These are phyloP conservation scores for Aspergillus asperescens DNA, from an alignment of 495 filamentous ascomycete genomes.

Conservation along the genomic window DNA sequence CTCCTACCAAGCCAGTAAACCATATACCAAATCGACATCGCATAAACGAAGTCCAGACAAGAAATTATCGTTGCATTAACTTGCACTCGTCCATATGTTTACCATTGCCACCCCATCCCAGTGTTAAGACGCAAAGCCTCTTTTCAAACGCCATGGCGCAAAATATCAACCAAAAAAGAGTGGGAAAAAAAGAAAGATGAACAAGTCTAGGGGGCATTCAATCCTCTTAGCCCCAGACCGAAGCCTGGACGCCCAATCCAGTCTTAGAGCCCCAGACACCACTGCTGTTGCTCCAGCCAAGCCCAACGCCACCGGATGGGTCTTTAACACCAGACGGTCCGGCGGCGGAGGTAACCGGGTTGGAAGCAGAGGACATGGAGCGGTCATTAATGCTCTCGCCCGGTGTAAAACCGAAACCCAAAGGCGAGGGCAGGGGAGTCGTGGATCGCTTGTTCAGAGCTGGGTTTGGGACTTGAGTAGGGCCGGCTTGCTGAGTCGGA, in stretches of 20 bases:
- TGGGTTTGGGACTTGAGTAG: constrained; percentile 52
- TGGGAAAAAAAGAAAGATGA: constrained; percentile 9
- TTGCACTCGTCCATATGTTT: constrained; percentile 22
- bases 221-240: constrained; percentile 63
- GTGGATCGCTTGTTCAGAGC: constrained; percentile 79
- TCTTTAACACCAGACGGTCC: constrained; percentile 39
- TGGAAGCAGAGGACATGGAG: constrained; percentile 57
- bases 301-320: constrained; percentile 43
- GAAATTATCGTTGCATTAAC: constrained; percentile 21
- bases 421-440: constrained; percentile 82
- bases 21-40: constrained; percentile 26
- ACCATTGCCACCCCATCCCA: constrained; percentile 24
- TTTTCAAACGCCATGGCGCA: constrained; percentile 27
- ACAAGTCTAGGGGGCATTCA: not conserved
- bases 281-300: constrained; percentile 67
- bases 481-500: constrained; percentile 51
- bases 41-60: constrained; percentile 22
- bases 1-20: constrained; percentile 24
- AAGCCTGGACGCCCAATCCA: constrained; percentile 64
- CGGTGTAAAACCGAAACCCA: constrained; percentile 66
- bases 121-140: constrained; percentile 21
- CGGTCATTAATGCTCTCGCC: constrained; percentile 54
- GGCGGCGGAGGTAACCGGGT: constrained; percentile 41
- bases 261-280: constrained; percentile 73
- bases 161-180: constrained; percentile 21